Conservation (phyloP, 1,284 basidiomycete genomes). For the Sporisorium exsertum region DNA sequence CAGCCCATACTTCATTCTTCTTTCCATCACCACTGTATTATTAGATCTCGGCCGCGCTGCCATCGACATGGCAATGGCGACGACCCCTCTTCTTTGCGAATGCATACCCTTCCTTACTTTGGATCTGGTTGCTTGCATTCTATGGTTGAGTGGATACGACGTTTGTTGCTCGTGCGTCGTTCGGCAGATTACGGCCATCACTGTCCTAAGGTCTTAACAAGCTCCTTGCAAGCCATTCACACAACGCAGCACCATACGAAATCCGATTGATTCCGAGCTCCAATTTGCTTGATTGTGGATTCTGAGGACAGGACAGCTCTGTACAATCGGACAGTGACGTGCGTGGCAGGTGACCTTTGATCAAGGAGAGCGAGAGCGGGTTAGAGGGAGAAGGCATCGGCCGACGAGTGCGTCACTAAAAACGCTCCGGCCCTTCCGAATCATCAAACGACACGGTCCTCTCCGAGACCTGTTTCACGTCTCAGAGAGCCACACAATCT, state of each 20-base stretch:
- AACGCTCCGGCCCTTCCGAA: not conserved
- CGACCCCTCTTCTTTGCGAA: conserved; percentile 3
- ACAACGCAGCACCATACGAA: no score
- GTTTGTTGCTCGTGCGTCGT: not conserved
- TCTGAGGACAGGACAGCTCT: not conserved
- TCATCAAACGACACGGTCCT: not conserved
- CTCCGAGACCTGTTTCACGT: conserved; percentile 3
- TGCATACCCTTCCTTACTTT: not conserved
- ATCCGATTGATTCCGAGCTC: not conserved
- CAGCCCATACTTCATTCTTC: not conserved
- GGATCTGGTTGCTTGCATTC: not conserved
- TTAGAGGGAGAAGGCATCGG: not conserved
- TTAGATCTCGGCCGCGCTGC: not conserved
- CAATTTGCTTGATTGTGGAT: not conserved
- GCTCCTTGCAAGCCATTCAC: not conserved
- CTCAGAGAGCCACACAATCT: not conserved
- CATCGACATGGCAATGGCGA: not conserved
- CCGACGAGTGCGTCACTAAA: no score
- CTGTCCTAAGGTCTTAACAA: not conserved
- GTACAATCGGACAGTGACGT: not conserved
- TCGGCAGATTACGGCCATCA: not conserved
- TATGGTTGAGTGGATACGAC: not conserved
- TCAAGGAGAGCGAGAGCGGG: not conserved
- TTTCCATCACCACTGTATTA: not conserved
- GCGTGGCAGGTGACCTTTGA: not conserved